phyloP scores from a whole-genome alignment of 176 grass and related monocot species.

The sorghum (Sorghum bicolor) region Sorghum_bicolor_NCBIv3 NC_012877.2:56401001-56401500 shows the following conservation, averaged over 20 bases:
- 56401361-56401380: no score
- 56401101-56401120: conserved; percentile 24
- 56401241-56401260: not conserved
- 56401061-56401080: not conserved
- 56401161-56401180: not conserved
- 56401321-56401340: no score
- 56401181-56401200: not conserved
- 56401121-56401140: not conserved
- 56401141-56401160: not conserved
- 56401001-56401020: conserved; percentile 48
- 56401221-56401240: not conserved
- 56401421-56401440: no score
- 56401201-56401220: no score
- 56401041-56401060: not conserved
- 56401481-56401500: not conserved
- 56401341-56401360: no score
- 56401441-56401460: no score
- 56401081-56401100: conserved; percentile 35
- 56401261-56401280: not conserved
- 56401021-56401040: conserved; percentile 40
- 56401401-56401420: not conserved
- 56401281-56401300: not conserved
- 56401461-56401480: no score
- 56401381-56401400: not conserved
- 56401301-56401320: not conserved